A percentile compares a stretch with the other conserved stretches of the same genome.
phyloP scores from a whole-genome alignment of 192 early-diverging fungal species.

The Spizellomyces punctatus region DNA sequence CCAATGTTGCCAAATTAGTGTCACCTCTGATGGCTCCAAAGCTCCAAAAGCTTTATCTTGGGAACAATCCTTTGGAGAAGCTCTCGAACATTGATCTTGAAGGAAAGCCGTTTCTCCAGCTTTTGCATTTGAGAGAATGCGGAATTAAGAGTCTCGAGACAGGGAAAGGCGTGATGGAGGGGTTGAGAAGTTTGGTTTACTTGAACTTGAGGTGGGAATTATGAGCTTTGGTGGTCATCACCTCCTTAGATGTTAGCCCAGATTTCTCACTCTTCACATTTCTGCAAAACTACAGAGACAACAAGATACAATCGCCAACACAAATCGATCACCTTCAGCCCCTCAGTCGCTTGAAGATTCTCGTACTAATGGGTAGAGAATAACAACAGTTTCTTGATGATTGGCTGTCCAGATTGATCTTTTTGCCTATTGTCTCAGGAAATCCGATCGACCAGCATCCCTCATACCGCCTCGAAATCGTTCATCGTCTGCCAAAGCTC shows the following conservation, averaged over 20 bases:
- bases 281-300: slow-evolving; percentile 35
- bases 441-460: slow-evolving; percentile 49
- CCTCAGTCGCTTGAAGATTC: slow-evolving; percentile 39
- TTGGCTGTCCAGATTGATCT: no score
- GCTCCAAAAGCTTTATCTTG: slow-evolving; percentile 58
- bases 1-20: slow-evolving; percentile 43
- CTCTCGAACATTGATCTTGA: slow-evolving; percentile 34
- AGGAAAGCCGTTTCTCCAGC: slow-evolving; percentile 42
- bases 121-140: slow-evolving; percentile 54
- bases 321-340: slow-evolving; percentile 45
- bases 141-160: slow-evolving; percentile 42
- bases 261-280: no score
- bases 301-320: slow-evolving; percentile 44
- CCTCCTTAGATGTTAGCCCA: not conserved
- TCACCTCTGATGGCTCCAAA: slow-evolving; percentile 38
- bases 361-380: slow-evolving; percentile 44
- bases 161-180: slow-evolving; percentile 19
- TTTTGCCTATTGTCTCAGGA: slow-evolving; percentile 24
- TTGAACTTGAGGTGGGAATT: slow-evolving; percentile 48
- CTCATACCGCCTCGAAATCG: slow-evolving; percentile 54
- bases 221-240: not conserved
- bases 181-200: slow-evolving; percentile 40
- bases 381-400: no score
- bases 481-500: slow-evolving; percentile 46
- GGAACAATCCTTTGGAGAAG: slow-evolving; percentile 20